Conservation (phyloP, 345 rosid species). For the Pistacia atlantica region DNA sequence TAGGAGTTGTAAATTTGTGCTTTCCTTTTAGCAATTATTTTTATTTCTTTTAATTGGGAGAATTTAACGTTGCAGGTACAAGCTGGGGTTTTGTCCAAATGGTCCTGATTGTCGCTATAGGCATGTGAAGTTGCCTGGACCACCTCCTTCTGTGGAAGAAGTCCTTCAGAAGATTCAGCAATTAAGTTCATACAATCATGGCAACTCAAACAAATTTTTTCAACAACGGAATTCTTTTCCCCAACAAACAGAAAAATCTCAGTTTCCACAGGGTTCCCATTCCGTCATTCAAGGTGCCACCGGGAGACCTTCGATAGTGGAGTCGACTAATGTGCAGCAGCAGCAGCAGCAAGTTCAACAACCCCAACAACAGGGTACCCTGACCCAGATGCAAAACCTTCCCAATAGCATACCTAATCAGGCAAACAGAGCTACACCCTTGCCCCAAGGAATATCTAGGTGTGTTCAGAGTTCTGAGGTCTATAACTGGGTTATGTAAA, state of each 20-base stretch:
- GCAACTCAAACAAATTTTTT: constrained; percentile 62
- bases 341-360: constrained; percentile 71
- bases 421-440: constrained; percentile 70
- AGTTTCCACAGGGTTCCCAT: constrained; percentile 51
- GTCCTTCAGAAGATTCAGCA: constrained; percentile 96
- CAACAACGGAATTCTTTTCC: constrained; percentile 64
- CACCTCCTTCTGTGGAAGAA: constrained; percentile 96
- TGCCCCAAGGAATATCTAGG: constrained; percentile 99
- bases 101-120: constrained; percentile 96
- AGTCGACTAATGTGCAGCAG: constrained; percentile 46
- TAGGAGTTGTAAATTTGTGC: not conserved
- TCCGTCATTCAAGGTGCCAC: constrained; percentile 42
- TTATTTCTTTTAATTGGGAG: not conserved
- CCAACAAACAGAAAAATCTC: constrained; percentile 68
- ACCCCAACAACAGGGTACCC: constrained; percentile 65
- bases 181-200: constrained; percentile 61
- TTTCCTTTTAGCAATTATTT: not conserved
- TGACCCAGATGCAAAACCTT: constrained; percentile 64
- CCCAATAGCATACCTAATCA: constrained; percentile 55
- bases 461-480: constrained; percentile 89
- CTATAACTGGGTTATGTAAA: constrained; percentile 70
- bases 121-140: constrained; percentile 93
- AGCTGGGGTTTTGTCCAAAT: constrained; percentile 97
- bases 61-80: constrained; percentile 62
- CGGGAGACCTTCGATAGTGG: constrained; percentile 45